phyloP scores from a whole-genome alignment of 306 rosid genomes.

The Malus sylvestris region DNA sequence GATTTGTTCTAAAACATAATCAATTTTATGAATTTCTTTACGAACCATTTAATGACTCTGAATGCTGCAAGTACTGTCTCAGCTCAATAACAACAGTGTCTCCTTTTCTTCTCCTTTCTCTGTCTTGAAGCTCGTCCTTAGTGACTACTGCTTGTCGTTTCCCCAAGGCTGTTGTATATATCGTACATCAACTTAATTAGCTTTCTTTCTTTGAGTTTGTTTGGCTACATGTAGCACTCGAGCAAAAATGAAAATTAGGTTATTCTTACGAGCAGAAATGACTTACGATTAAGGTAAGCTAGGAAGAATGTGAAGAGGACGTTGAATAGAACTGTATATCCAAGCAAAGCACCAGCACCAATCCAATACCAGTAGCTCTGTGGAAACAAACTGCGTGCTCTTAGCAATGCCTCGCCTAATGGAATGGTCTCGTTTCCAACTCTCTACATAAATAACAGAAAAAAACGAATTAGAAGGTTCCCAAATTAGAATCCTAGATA shows the following conservation, averaged over 20 bases:
- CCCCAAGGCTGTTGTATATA: constrained; percentile 59
- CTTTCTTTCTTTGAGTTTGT: constrained; percentile 6
- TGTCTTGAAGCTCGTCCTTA: constrained; percentile 74
- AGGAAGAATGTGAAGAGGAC: constrained; percentile 72
- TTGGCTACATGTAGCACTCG: constrained; percentile 11
- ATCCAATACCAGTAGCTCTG: constrained; percentile 99
- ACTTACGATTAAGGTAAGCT: constrained; percentile 93
- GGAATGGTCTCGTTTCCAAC: constrained; percentile 43
- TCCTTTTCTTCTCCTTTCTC: constrained; percentile 80
- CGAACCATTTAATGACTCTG: constrained; percentile 73
- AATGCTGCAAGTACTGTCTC: constrained; percentile 83
- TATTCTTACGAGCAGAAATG: constrained; percentile 14
- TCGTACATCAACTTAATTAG: constrained; percentile 4
- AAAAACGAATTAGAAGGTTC: constrained; percentile 10
- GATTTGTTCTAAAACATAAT: background rate
- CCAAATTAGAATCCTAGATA: background rate
- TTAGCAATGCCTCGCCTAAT: constrained; percentile 70
- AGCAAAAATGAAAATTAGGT: constrained; percentile 16
- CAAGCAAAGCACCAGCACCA: constrained; percentile 91
- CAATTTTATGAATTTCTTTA: background rate
- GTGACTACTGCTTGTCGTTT: constrained; percentile 87
- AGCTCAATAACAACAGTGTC: constrained; percentile 69
- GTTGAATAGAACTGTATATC: constrained; percentile 87
- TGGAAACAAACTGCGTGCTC: constrained; percentile 54
- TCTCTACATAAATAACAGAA: constrained; percentile 35